These are phyloP conservation scores for Cyclotella kingstonii DNA, from an alignment of 108 stramenopile species.

Conservation along the genomic window DNA sequence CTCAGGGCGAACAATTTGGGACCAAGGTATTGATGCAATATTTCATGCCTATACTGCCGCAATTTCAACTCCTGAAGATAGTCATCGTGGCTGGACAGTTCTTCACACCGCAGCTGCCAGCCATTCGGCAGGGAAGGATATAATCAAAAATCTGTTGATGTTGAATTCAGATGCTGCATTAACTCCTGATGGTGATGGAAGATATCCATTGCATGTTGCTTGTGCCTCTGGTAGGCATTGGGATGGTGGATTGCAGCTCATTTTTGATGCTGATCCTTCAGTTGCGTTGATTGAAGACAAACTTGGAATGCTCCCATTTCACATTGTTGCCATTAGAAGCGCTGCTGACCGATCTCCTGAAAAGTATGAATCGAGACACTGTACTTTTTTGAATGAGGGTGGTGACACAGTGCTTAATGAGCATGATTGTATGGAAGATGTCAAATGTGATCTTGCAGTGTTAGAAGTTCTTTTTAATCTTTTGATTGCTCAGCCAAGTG, in stretches of 20 bases:
- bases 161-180: conserved; percentile 54
- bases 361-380: no score
- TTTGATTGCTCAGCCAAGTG: conserved; percentile 34
- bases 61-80: conserved; percentile 27
- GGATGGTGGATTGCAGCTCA: conserved; percentile 49
- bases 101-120: conserved; percentile 54
- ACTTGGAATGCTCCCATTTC: conserved; percentile 61
- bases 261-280: conserved; percentile 69
- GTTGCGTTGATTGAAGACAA: conserved; percentile 43
- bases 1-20: conserved; percentile 41
- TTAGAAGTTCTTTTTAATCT: conserved; percentile 35
- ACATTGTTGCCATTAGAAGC: conserved; percentile 41
- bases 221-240: conserved; percentile 65
- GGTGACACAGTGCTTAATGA: background rate
- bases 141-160: conserved; percentile 57
- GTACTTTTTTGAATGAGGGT: background rate
- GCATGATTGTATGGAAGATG: background rate
- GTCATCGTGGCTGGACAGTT: conserved; percentile 38
- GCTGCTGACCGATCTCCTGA: background rate
- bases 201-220: conserved; percentile 67
- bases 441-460: conserved; percentile 16
- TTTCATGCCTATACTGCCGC: conserved; percentile 32
- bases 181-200: conserved; percentile 63
- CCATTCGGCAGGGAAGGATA: conserved; percentile 37
- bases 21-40: conserved; percentile 37